Conservation (phyloP, 768 basidiomycete genomes). For the Auricularia sp. region DNA sequence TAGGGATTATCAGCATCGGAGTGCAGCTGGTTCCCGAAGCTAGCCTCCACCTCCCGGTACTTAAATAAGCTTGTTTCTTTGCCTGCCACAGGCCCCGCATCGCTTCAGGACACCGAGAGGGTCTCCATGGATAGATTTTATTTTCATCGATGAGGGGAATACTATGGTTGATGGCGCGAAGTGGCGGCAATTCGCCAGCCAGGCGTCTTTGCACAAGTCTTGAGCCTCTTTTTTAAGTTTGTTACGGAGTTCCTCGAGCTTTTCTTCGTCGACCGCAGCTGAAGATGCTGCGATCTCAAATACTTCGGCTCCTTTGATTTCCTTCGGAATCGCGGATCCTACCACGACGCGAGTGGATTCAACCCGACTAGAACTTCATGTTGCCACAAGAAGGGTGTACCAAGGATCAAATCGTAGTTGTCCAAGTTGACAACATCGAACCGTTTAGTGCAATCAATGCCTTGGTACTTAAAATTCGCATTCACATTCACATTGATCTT, state of each 20-base stretch:
- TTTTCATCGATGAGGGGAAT: conserved; percentile 31
- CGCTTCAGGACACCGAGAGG: conserved; percentile 24
- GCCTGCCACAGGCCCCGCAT: conserved; percentile 25
- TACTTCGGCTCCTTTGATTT: background rate
- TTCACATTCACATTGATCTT: conserved; percentile 5
- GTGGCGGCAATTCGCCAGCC: conserved; percentile 23
- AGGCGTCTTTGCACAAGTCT: conserved; percentile 9
- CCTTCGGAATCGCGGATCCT: background rate
- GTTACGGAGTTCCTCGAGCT: background rate
- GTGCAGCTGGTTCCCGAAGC: conserved; percentile 5
- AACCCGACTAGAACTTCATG: conserved; percentile 21
- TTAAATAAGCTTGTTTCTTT: conserved; percentile 9
- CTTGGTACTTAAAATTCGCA: conserved; percentile 6
- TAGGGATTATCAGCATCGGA: conserved; percentile 9
- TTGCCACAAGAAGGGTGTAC: conserved; percentile 28
- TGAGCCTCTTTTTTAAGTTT: background rate
- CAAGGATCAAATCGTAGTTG: conserved; percentile 27
- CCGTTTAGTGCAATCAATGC: background rate
- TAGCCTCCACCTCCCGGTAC: conserved; percentile 9
- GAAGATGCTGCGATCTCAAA: background rate
- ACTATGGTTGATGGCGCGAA: conserved; percentile 31
- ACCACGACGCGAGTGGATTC: background rate
- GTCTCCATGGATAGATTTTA: conserved; percentile 21
- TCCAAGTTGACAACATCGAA: conserved; percentile 29
- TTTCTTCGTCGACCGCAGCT: background rate